These are phyloP conservation scores for Taiwanofungus camphoratus DNA, from an alignment of 1,284 basidiomycete species.

Conservation along the genomic window DNA sequence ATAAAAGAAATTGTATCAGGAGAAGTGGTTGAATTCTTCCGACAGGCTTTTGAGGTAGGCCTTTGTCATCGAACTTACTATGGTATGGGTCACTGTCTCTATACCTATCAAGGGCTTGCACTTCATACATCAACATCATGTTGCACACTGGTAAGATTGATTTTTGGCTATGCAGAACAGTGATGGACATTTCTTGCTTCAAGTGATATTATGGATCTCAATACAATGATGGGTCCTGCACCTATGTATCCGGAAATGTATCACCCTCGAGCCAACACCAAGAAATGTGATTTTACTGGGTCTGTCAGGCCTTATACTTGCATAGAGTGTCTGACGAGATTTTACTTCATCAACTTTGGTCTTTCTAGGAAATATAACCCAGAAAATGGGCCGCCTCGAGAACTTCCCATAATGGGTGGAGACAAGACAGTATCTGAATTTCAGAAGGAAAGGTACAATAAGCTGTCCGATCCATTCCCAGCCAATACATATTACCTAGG, in stretches of 20 bases:
- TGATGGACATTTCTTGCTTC: neutral
- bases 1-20: too few relatives aligned
- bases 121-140: neutral
- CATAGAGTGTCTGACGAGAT: slow-evolving; percentile 11
- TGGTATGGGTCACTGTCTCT: neutral
- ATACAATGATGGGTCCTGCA: slow-evolving; percentile 1
- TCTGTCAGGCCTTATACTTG: slow-evolving; percentile 4
- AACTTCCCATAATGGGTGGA: slow-evolving; percentile 10
- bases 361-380: slow-evolving; percentile 13
- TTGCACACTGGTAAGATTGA: neutral
- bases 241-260: neutral
- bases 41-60: slow-evolving; percentile 19
- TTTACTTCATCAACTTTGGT: slow-evolving; percentile 18
- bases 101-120: neutral
- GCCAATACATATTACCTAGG: slow-evolving; percentile 27
- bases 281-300: slow-evolving; percentile 2
- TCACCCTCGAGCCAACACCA: neutral
- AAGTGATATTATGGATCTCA: neutral
- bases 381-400: neutral
- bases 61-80: neutral
- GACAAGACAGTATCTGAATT: slow-evolving; percentile 6
- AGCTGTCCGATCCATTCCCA: slow-evolving; percentile 26
- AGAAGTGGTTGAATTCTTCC: slow-evolving; percentile 19
- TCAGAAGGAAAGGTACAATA: slow-evolving; percentile 2
- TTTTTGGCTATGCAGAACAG: neutral